These are phyloP conservation scores for Fusarium pilosicola DNA, from an alignment of 2,329 filamentous ascomycete species.

Conservation along the genomic window DNA sequence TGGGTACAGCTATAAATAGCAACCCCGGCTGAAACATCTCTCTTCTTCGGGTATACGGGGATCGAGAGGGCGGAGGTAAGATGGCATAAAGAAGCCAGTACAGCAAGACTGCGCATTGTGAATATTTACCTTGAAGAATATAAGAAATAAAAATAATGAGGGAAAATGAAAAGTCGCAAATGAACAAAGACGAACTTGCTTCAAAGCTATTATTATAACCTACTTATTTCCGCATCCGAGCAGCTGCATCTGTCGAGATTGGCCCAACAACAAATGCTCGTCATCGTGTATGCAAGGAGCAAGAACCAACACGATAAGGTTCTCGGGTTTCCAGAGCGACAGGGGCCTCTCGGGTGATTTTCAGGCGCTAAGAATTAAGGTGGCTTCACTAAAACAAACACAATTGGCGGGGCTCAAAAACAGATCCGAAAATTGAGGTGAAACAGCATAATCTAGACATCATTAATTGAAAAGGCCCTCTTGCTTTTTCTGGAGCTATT, in stretches of 20 bases:
- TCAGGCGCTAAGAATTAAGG: neutral
- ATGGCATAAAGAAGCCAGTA: neutral
- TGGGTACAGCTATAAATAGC: constrained; percentile 18
- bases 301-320: neutral
- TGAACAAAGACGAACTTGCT: fast-evolving
- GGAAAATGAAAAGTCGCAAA: fast-evolving
- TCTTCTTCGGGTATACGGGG: neutral
- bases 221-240: too few relatives aligned
- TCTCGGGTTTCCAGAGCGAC: constrained; percentile 24
- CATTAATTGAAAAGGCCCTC: neutral
- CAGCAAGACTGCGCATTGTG: neutral
- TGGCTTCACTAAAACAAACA: neutral
- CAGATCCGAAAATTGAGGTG: neutral
- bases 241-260: neutral
- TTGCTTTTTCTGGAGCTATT: fast-evolving
- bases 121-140: fast-evolving
- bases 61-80: neutral
- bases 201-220: neutral
- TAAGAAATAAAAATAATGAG: too few relatives aligned
- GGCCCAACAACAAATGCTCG: constrained; percentile 9
- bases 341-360: neutral
- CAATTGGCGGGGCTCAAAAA: neutral
- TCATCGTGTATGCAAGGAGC: constrained; percentile 17
- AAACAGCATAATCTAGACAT: neutral
- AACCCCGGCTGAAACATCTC: neutral